Conservation (phyloP, 2,329 filamentous ascomycete genomes). For the Fusarium drepaniforme region DNA sequence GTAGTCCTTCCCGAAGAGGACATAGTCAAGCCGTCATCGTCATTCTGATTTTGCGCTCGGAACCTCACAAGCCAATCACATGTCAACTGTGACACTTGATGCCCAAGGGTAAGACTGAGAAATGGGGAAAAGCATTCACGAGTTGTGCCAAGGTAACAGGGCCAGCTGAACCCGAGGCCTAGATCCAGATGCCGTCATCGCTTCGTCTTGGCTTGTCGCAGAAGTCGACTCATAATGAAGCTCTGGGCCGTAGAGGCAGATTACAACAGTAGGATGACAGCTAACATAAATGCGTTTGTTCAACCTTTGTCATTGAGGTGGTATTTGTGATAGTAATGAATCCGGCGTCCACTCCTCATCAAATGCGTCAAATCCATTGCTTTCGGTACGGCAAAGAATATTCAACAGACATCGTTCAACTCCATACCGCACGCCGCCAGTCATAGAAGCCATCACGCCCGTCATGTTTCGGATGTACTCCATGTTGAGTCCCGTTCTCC, state of each 20-base stretch:
- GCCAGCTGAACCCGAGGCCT: not conserved
- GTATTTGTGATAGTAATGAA: slow-evolving; percentile 13
- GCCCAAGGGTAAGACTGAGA: not conserved
- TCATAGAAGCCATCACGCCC: not conserved
- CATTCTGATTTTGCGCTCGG: not conserved
- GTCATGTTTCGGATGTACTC: slow-evolving; percentile 4
- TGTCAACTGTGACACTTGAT: not conserved
- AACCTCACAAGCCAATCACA: not conserved
- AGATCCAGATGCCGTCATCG: not conserved
- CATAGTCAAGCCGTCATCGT: not conserved
- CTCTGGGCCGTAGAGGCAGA: not conserved
- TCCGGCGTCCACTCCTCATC: slow-evolving; percentile 17
- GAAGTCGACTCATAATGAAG: not conserved
- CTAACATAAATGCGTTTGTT: not conserved
- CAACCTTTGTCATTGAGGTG: slow-evolving; percentile 17
- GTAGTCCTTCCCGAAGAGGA: not conserved
- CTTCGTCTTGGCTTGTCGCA: not conserved
- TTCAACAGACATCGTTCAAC: slow-evolving; percentile 4
- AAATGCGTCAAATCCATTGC: not conserved
- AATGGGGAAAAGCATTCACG: not conserved
- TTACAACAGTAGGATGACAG: no score
- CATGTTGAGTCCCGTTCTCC: not conserved
- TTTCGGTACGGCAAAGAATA: slow-evolving; percentile 3
- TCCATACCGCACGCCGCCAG: not conserved
- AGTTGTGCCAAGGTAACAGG: not conserved